phyloP scores from a whole-genome alignment of 2,329 filamentous ascomycete species.

The Trichophyton schoenleinii region DNA sequence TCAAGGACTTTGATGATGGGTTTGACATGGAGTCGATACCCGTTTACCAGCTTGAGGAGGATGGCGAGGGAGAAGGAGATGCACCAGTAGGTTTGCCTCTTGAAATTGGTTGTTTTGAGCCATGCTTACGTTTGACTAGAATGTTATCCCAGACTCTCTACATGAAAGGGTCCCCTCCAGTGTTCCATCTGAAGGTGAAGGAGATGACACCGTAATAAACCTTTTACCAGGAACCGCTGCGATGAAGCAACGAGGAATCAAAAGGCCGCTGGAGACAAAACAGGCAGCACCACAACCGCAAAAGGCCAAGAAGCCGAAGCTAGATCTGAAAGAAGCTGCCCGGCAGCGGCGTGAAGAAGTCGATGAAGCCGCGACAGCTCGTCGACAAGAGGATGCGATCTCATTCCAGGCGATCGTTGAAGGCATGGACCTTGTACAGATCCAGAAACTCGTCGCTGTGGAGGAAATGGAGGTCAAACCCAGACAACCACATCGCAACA shows the following conservation, averaged over 20 bases:
- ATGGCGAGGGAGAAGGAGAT: conserved; percentile 8
- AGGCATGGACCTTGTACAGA: conserved; percentile 56
- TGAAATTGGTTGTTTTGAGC: not conserved
- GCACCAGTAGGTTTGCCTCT: conserved; percentile 9
- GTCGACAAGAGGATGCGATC: conserved; percentile 56
- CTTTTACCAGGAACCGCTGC: conserved; percentile 65
- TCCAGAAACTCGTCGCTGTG: conserved; percentile 62
- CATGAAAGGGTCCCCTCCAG: conserved; percentile 16
- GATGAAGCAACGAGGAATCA: conserved; percentile 63
- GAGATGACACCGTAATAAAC: conserved; percentile 51
- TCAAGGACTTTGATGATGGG: conserved; percentile 60
- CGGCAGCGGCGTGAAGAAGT: conserved; percentile 40
- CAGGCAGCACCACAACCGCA: conserved; percentile 18
- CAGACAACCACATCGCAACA: conserved; percentile 16
- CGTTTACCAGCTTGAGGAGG: conserved; percentile 22
- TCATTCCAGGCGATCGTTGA: conserved; percentile 44
- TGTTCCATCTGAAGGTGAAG: conserved; percentile 20
- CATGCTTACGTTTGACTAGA: conserved; percentile 6
- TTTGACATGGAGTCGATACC: conserved; percentile 37
- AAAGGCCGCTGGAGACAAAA: conserved; percentile 30
- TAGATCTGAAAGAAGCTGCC: conserved; percentile 57
- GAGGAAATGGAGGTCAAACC: conserved; percentile 57
- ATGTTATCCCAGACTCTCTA: conserved; percentile 10
- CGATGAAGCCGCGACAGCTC: conserved; percentile 42
- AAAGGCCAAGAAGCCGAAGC: conserved; percentile 42